A percentile compares a stretch with the other conserved stretches of the same genome.
Conservation (phyloP, 129 eudicot genomes). For the Chrysanthemum seticuspe region DNA sequence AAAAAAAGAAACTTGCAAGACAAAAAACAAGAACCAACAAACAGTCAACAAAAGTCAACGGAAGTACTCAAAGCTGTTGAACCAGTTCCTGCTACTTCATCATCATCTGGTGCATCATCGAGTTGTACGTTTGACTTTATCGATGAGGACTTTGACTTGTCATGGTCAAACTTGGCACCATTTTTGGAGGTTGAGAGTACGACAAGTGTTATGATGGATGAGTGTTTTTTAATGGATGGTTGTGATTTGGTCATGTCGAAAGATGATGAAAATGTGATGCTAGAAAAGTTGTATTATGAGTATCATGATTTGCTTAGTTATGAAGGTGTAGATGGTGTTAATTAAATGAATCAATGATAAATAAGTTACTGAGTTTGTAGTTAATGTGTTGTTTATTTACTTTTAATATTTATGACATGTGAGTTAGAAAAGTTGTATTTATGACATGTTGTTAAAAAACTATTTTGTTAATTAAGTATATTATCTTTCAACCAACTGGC, state of each 20-base stretch:
- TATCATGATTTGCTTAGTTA: conserved; percentile 4
- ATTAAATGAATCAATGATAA: too few species aligned
- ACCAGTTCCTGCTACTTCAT: not conserved
- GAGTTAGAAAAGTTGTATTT: too few species aligned
- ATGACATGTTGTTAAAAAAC: too few species aligned
- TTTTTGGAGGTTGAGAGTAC: conserved; percentile 16
- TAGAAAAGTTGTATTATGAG: conserved; percentile 10
- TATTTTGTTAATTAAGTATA: too few species aligned
- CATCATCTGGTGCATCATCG: not conserved
- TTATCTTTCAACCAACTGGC: too few species aligned
- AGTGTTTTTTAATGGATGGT: conserved; percentile 6
- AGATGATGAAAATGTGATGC: conserved; percentile 17
- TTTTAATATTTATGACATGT: too few species aligned
- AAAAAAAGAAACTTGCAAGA: not conserved
- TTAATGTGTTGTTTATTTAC: too few species aligned
- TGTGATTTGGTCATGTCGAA: not conserved
- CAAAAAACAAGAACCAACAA: not conserved
- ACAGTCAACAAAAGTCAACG: conserved; percentile 18
- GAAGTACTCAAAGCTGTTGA: conserved; percentile 3
- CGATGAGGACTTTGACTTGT: conserved; percentile 13
- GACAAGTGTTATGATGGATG: not conserved
- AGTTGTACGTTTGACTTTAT: conserved; percentile 7
- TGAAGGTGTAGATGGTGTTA: not conserved
- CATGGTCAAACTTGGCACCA: conserved; percentile 11
- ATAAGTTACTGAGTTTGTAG: too few species aligned